Evolutionary conservation across 495 filamentous ascomycete genomes (phyloP), one percentile per base, ranked within the genome.

Genomic region (Aspergillus indologenus): DNA sequence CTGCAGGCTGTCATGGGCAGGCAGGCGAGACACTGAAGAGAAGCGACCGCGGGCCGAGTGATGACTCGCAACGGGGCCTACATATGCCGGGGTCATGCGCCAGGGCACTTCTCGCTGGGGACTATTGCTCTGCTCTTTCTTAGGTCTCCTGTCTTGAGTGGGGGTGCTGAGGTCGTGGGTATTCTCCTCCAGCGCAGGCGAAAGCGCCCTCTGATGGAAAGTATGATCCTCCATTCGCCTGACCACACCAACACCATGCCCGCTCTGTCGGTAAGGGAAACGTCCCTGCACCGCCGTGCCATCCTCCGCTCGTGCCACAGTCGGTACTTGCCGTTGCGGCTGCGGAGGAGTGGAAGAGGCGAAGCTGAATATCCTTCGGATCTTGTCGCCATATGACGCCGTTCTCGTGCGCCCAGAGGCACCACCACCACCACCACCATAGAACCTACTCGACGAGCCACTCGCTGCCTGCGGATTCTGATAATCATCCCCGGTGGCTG

Each of bases 261-360:
- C 74, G 62, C 75, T 78, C 29, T 73, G 70, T 53, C 75, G 61
- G 55, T 66, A 60, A 0, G 70, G 72, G 34, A 78, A 77, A 19
- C 71, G 66, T 23, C 75, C 75, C 24, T 71, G 68, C 4, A 78
- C 69, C 11, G 65, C 53, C 4, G 74, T 77, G 15, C 72, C 74
- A 65, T 75, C 73, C 15, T 68, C 64, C 19, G 74, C 73, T 56
- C 74, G 63, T 22, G 70, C 62, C 59, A 70, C 57, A 22, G 49
- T 21, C 22, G 49, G 46, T 31, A 54, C 58, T 15, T 49, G 64
- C 8, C 44, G 40, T 19, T n/a, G 51, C 22, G 55, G 34, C 14
- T 40, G 53, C 9, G 64, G 15, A 8, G 54, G 17, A 45, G 52
- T 11, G 19, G 65, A 34, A 6, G 69, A 43, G 17, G 63, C 24